Percentiles rank a stretch among this genome's conserved stretches.
Evolutionary conservation across 2,329 filamentous ascomycete species (phyloP).

Genomic region (Colletotrichum somersetense): DNA sequence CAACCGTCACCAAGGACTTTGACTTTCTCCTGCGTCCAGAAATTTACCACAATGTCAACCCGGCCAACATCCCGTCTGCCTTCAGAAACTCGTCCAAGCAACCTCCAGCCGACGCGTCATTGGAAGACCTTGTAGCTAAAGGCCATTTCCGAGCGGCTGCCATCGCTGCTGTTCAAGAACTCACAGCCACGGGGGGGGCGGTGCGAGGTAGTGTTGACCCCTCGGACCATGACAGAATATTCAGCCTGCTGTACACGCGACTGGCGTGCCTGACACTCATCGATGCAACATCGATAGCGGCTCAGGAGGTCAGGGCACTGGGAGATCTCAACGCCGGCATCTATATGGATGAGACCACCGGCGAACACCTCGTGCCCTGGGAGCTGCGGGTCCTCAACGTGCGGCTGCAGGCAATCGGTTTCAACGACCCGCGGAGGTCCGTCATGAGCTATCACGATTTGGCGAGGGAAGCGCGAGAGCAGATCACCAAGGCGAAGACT

Average conservation of each 20-base stretch:
- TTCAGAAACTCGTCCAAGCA: constrained; percentile 78
- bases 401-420: constrained; percentile 86
- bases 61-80: constrained; percentile 69
- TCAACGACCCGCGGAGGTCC: constrained; percentile 84
- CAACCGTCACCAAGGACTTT: constrained; percentile 75
- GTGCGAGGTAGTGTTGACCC: constrained; percentile 54
- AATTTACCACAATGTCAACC: constrained; percentile 85
- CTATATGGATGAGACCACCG: constrained; percentile 68
- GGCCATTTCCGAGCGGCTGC: constrained; percentile 88
- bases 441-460: constrained; percentile 94
- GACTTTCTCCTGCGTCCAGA: constrained; percentile 83
- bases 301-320: constrained; percentile 73
- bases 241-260: constrained; percentile 83
- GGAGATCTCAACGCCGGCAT: constrained; percentile 70
- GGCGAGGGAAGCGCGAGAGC: constrained; percentile 78
- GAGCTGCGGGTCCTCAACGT: constrained; percentile 85
- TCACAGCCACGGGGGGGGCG: constrained; percentile 55
- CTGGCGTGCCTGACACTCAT: constrained; percentile 86
- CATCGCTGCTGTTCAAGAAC: constrained; percentile 72
- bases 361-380: constrained; percentile 84
- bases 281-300: constrained; percentile 77
- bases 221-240: constrained; percentile 74
- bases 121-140: constrained; percentile 74
- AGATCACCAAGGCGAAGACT: constrained; percentile 62
- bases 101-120: constrained; percentile 72